A percentile compares a stretch with the other conserved stretches of the same genome.
phyloP scores from a whole-genome alignment of 257 asterid genomes.

The Leonotis leonurus region DNA sequence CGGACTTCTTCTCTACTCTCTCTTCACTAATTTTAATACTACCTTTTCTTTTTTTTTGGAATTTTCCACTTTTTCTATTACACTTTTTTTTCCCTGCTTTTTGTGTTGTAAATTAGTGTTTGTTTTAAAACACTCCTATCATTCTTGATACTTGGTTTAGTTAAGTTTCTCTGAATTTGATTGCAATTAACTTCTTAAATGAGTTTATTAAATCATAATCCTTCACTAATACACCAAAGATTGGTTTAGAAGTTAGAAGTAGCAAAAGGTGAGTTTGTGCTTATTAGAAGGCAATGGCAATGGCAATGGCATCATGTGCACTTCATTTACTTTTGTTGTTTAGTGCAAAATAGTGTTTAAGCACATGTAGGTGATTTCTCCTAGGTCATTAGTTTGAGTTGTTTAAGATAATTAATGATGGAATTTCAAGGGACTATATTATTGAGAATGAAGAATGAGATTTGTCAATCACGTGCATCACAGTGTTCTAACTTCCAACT shows the following conservation, averaged over 20 bases:
- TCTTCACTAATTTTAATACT: conserved; percentile 14
- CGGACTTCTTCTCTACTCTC: conserved; percentile 11
- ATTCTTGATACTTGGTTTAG: too few species aligned
- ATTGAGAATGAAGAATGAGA: not conserved
- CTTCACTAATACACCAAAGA: not conserved
- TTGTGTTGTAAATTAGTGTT: not conserved
- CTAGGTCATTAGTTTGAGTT: not conserved
- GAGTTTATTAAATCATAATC: too few species aligned
- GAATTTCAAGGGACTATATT: not conserved
- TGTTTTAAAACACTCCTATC: too few species aligned
- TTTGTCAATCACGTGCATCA: not conserved
- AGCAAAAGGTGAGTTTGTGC: not conserved
- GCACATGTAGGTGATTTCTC: conserved; percentile 11
- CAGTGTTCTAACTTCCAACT: too few species aligned
- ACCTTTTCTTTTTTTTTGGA: not conserved
- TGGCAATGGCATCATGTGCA: not conserved
- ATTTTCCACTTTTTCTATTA: not conserved
- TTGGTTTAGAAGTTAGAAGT: not conserved
- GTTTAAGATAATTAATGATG: not conserved
- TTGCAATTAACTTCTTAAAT: too few species aligned
- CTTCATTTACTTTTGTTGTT: not conserved
- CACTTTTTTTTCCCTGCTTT: not conserved
- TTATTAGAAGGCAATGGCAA: not conserved
- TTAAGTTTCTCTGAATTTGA: too few species aligned
- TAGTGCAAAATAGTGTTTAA: not conserved